phyloP scores from a whole-genome alignment of 2,329 filamentous ascomycete genomes.

The Colletotrichum sp. region DNA sequence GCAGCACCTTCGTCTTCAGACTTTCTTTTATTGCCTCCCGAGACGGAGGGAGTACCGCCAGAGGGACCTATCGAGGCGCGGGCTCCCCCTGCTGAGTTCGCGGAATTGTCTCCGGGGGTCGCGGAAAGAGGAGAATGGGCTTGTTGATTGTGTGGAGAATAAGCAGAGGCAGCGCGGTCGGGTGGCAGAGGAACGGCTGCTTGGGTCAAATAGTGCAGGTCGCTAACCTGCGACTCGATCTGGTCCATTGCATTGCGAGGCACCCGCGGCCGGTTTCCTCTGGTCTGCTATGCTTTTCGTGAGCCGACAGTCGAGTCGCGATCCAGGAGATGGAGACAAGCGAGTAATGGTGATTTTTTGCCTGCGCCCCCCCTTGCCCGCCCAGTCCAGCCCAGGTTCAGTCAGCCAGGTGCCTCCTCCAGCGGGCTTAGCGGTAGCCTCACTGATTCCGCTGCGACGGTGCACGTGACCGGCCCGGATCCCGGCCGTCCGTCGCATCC shows the following conservation, averaged over 20 bases:
- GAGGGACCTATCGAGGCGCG: conserved; percentile 1
- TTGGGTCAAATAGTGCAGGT: conserved; percentile 56
- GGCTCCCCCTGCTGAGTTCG: conserved; percentile 27
- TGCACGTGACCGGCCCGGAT: conserved; percentile 25
- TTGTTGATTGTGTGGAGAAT: conserved; percentile 30
- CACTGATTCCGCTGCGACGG: neutral
- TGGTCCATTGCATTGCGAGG: conserved; percentile 49
- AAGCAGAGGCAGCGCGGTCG: conserved; percentile 23
- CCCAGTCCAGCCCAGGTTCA: neutral
- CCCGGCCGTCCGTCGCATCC: neutral
- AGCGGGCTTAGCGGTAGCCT: neutral
- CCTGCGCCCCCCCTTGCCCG: neutral
- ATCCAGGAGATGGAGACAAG: neutral
- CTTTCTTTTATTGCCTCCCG: conserved; percentile 35
- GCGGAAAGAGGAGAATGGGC: conserved; percentile 33
- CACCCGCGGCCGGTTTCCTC: neutral
- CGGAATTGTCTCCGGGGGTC: conserved; percentile 55
- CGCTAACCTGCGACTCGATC: conserved; percentile 58
- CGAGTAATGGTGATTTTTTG: conserved; percentile 16
- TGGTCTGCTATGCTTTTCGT: neutral
- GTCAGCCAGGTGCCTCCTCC: neutral
- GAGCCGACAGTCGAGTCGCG: neutral
- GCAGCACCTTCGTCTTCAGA: conserved; percentile 44
- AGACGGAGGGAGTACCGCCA: conserved; percentile 11
- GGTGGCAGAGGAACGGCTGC: conserved; percentile 33